Evolutionary conservation across 805 yeast species (phyloP), one percentile per base, ranked within the genome.

Genomic region (Metschnikowia peoriensis): DNA sequence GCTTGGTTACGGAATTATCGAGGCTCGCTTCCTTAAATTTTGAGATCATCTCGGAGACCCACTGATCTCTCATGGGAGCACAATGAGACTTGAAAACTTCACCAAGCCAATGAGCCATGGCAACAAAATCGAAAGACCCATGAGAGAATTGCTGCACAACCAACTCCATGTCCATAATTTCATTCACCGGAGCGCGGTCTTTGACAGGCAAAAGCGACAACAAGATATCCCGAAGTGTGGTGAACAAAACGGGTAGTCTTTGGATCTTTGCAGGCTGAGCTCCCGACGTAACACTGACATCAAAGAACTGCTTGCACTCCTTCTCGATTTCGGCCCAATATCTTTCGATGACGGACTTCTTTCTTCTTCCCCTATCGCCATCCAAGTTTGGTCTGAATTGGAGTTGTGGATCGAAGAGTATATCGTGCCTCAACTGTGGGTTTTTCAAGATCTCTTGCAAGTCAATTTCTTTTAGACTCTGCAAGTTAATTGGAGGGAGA

Each of bases 371-470:
- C 47, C 97, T 76, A 70, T 92, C 97, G 47, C 96, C 96, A 66
- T 89, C 97, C 59, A 91, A 73, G 64, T 89, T 89, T 29, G 96
- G 96, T 66, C 97, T 81, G 68, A 92, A 89, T 72, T 91, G 97
- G 53, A 92, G 75, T 64, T 88, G 89, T 15, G 97, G 96, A 71
- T 92, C 97, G 66, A 92, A 92, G 12, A 90, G 77, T 49, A 93
- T 89, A 67, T 93, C 98, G 68, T 92, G 98, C 57, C 98, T 81
- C 51, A 92, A 75, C 67, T 90, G 97, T 4, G 97, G 97, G 69
- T 92, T 92, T 65, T 88, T 89, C 60, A 92, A 77, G 49, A 93
- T 92, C 65, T 90, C 96, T 56, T 88, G 88, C 44, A 92, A 71
- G 63, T 92, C 97, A 53, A 92, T 88, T 66, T 90, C 97, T 60